Evolutionary conservation across 805 yeast genomes (phyloP), one percentile per base, ranked within the genome.

Genomic region (Metschnikowia lochheadii): DNA sequence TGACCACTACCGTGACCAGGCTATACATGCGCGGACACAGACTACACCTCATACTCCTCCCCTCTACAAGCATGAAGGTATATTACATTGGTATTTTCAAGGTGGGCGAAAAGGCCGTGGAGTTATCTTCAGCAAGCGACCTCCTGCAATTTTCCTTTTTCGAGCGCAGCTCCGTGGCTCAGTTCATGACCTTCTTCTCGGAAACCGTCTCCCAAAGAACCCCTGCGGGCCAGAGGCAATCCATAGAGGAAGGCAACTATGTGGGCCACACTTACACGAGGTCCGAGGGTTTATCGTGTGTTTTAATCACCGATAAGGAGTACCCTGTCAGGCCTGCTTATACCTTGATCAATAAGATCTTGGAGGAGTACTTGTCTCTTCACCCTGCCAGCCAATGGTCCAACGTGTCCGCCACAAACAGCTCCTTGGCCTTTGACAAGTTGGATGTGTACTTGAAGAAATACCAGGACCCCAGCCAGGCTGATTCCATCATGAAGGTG

Each of bases 291-390:
- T 64, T 92, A 34, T 87, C 96, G 20, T 96, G 96, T 55, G 96
- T 94, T 33, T 72, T 94, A 54, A 87, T 94, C 67, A 82, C 96
- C 41, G 99, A 94, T 68, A 87, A 88, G 67, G 97, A 92, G 59
- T 94, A 94, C 69, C 99, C 98, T 2, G 92, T 89, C 32, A 81
- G 99, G 66, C 98, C 97, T 13, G 98, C 97, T 0, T 92, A 89
- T 70, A 88, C 97, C 2, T 75, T 94, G 52, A 79, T 94, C 62
- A 92, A 92, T 78, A 92, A 89, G 72, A 75, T 92, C 20, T 76
- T 89, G 59, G 99, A 94, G 61, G 98, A 92, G 68, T 94, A 89
- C 69, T 72, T 92, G 49, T 76, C 91, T 11, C 82, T 85, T 55
- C 90, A 87, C 66, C 96, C 97, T 11, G 78, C 82, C 42, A 64